Conservation (phyloP, 2,329 filamentous ascomycete species). For the Xylaria sp. region DNA sequence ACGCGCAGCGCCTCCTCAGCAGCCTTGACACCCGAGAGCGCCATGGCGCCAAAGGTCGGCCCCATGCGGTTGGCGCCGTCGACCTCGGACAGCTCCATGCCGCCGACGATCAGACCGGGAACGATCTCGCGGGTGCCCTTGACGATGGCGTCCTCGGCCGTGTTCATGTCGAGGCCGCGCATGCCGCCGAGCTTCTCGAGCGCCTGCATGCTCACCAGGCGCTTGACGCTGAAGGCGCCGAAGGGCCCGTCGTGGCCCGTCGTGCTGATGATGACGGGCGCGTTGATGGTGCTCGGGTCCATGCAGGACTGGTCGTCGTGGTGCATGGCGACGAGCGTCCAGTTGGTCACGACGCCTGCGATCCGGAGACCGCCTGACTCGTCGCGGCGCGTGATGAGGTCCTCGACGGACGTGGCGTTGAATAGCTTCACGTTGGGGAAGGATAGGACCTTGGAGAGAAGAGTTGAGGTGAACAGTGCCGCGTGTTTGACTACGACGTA, state of each 20-base stretch:
- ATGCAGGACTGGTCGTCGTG: conserved; percentile 93
- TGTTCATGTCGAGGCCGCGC: conserved; percentile 92
- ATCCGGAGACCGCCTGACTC: conserved; percentile 70
- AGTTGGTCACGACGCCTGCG: conserved; percentile 93
- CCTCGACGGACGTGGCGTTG: conserved; percentile 92
- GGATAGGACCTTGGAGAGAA: conserved; percentile 82
- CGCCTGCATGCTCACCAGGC: conserved; percentile 86
- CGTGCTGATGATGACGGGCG: conserved; percentile 86
- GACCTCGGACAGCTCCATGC: conserved; percentile 92
- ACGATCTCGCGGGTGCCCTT: conserved; percentile 90
- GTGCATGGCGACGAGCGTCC: conserved; percentile 89
- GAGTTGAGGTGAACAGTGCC: conserved; percentile 88
- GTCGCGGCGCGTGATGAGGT: conserved; percentile 82
- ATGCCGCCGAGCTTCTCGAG: conserved; percentile 89
- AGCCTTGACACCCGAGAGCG: conserved; percentile 85
- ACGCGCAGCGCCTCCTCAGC: conserved; percentile 85
- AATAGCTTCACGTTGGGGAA: conserved; percentile 96
- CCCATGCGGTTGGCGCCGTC: conserved; percentile 94
- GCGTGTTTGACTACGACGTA: conserved; percentile 96
- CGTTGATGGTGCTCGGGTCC: conserved; percentile 98
- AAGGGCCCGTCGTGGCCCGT: conserved; percentile 93
- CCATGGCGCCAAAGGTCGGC: conserved; percentile 75
- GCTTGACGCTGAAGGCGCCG: conserved; percentile 90
- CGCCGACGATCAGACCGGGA: conserved; percentile 89
- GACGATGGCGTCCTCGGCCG: conserved; percentile 91